Evolutionary conservation across 345 rosid species (phyloP), one percentile per base, ranked within the genome.

Genomic region (Eucalyptus sp.): DNA sequence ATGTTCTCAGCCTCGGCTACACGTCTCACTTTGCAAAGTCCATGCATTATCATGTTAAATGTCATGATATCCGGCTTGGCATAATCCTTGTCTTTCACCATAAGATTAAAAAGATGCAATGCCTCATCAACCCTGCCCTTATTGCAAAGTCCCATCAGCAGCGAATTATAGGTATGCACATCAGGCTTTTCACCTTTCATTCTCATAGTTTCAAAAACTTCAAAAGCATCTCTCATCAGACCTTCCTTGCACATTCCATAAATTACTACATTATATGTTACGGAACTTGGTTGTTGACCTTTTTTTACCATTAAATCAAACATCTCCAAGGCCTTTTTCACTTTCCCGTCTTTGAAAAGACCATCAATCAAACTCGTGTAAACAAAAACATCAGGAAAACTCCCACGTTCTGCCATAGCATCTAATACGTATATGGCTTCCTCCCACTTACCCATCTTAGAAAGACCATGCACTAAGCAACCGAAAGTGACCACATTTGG

Each of bases 171-270:
- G 25, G 96, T 90, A 86, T 94, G 88, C 64, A 92, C 91, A 90
- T 93, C 93, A 62, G 94, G 96, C 89, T 88, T 92, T 71, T 89
- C 91, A 86, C 95, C 94, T 91, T 93, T 94, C 90, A 92, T 93
- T 88, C 92, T 89, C 97, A 95, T 94, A 54, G 90, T 86, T 60
- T 93, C 94, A 88, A 93, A 88, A 83, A 95, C 91, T 87, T 91
- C 93, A 89, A 92, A 91, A 88, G 96, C 97, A 88, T 96, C 94
- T 31, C 24, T 83, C 17, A 94, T 86, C 85, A 93, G 92, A 44
- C 94, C 93, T 7, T 92, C 93, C 91, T 94, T 94, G 93, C 95
- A 95, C 50, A 96, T 89, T 89, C 96, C 95, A 88, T 91, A 89
- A 37, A 94, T 92, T 60, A 96, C 88, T 88, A 93, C 91, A 91